A percentile compares a stretch with the other conserved stretches of the same genome.
These are phyloP conservation scores for Leptographium galeiforme DNA, from an alignment of 2,329 filamentous ascomycete genomes.

Conservation along the genomic window DNA sequence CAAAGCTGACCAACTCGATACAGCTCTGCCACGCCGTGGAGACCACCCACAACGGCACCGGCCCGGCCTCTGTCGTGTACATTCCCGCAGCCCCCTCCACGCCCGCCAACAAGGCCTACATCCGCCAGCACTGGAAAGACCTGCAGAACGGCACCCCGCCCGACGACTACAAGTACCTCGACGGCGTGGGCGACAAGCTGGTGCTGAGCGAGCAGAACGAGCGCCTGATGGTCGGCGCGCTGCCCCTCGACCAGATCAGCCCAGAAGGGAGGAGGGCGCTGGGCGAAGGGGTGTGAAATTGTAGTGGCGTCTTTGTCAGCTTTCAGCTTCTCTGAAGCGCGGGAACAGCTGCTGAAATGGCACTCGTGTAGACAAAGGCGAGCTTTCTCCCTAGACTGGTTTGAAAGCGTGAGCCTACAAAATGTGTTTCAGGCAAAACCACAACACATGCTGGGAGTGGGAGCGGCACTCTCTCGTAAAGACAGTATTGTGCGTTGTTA, in stretches of 20 bases:
- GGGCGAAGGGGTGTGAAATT: not conserved
- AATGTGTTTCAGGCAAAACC: too few species aligned
- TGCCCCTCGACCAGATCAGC: not conserved
- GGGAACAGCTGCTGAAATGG: too few species aligned
- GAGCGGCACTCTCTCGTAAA: too few species aligned
- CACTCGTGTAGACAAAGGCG: too few species aligned
- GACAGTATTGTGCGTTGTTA: too few species aligned
- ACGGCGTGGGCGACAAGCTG: not conserved
- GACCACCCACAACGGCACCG: not conserved
- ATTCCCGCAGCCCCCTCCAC: not conserved
- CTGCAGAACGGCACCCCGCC: not conserved
- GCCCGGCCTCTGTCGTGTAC: not conserved
- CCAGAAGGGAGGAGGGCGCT: not conserved
- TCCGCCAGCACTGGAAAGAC: not conserved
- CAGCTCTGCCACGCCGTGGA: conserved; percentile 3
- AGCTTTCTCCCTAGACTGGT: too few species aligned
- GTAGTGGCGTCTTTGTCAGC: too few species aligned
- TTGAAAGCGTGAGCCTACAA: too few species aligned
- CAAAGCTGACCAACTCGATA: not conserved
- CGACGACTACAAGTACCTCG: not conserved
- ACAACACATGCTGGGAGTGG: too few species aligned
- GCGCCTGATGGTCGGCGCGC: not conserved
- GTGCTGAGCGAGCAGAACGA: not conserved
- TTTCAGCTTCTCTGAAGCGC: too few species aligned
- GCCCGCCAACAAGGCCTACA: not conserved